Base-by-base conservation (phyloP, 768 basidiomycete species). In the Dendrothele bispora region DNA sequence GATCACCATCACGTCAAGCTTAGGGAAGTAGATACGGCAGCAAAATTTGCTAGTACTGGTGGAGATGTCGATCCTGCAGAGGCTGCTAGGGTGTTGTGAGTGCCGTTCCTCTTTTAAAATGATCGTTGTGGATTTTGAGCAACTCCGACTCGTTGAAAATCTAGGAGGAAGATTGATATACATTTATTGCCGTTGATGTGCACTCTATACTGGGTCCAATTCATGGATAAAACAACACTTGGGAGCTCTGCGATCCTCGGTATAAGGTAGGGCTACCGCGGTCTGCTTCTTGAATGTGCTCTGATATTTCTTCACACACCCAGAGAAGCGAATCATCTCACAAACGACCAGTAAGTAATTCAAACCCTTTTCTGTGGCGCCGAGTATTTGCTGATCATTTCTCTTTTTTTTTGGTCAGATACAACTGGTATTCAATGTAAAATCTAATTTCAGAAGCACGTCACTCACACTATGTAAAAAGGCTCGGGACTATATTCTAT, bases 401-500 rank as follows among this genome's bases (percentile, higher is more conserved):
- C n/a, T n/a, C n/a, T n/a, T n/a, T n/a, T n/a, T n/a, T n/a, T n/a
- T n/a, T n/a, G 14, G 27, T 7, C n/a, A n/a, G n/a, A n/a, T n/a
- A n/a, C n/a, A n/a, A n/a, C n/a, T n/a, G n/a, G n/a, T n/a, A n/a
- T n/a, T n/a, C n/a, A n/a, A n/a, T n/a, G n/a, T n/a, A n/a, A n/a
- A 8, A 1, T 28, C 18, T 18, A 26, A 25, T 1, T 15, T 5
- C n/a, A 20, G 18, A 25, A 25, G 5, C 5, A 28, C 4, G 11
- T 10, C 6, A 22, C 27, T 39, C 5, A 36, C 14, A 36, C 44
- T 12, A 20, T 11, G 6, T 21, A n/a, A 15, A 22, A 41, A 85
- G 85, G 86, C 78, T 88, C 5, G 86, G 86, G 14, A 87, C 86
- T 4, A 77, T 88, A 30, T 87, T 87, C 61, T 88, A 88, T 54